phyloP scores from a whole-genome alignment of 1,284 basidiomycete genomes.

The Sanghuangporus weigelae region DNA sequence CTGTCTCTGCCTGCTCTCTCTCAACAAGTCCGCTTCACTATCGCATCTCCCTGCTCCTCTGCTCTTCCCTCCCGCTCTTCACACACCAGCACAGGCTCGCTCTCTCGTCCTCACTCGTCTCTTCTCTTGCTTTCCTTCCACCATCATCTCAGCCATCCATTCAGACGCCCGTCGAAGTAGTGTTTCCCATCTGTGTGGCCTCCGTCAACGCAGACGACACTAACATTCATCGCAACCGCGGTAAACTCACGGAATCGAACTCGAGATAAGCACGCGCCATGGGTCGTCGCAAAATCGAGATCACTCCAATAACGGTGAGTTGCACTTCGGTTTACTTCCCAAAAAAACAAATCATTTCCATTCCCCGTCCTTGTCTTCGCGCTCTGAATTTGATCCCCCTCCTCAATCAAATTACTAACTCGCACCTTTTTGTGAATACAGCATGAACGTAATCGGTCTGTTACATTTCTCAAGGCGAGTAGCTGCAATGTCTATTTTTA shows the following conservation, averaged over 20 bases:
- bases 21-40: background rate
- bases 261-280: slow-evolving; percentile 1
- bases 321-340: background rate
- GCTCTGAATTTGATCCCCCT: background rate
- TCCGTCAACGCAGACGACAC: background rate
- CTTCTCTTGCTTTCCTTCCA: background rate
- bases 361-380: background rate
- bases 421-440: slow-evolving; percentile 6
- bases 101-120: background rate
- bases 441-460: slow-evolving; percentile 43
- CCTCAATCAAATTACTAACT: background rate
- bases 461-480: slow-evolving; percentile 41
- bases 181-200: background rate
- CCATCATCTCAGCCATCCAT: background rate
- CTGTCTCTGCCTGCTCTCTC: background rate
- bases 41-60: background rate
- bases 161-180: background rate
- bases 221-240: background rate
- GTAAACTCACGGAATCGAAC: background rate
- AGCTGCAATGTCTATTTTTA: background rate
- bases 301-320: slow-evolving; percentile 19
- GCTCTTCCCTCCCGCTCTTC: background rate
- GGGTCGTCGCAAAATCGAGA: slow-evolving; percentile 21
- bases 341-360: background rate
- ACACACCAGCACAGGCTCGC: background rate